Evolutionary conservation across 2,329 filamentous ascomycete species (phyloP), one percentile per base, ranked within the genome.

Genomic region (Fulvia fulva): DNA sequence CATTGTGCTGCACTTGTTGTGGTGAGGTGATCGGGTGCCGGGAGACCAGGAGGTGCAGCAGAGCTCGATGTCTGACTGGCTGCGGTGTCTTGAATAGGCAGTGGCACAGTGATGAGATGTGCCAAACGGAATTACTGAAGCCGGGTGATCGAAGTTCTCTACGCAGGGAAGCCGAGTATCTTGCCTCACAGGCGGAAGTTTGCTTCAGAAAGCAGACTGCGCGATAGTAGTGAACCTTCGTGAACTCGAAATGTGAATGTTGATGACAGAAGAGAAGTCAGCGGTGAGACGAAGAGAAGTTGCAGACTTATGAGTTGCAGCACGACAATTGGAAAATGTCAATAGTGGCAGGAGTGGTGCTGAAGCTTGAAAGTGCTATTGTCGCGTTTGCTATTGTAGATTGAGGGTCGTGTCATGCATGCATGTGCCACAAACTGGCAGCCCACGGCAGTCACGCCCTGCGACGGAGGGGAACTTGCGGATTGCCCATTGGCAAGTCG

Each of bases 1-100:
- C 66, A 68, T 68, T 26, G 45, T 59, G 51, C 21, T 28, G 23
- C 23, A 41, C 19, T 47, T 19, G 12, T 16, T 23, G 44, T 11
- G 11, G 44, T 16, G 50, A 11, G 28, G 3, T 25, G 50, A 41
- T 21, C 1, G 22, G 41, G n/a, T n/a, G n/a, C n/a, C 37, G 8
- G 37, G 37, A 41, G 14, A 19, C 14, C 23, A n/a, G n/a, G n/a
- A n/a, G 22, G 23, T 50, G 46, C 54, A 12, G 28, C n/a, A 26
- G 52, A 22, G 26, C 12, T 41, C 30, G 3, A 22, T 28, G 21
- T 9, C 16, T 26, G 37, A n/a, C 9, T 25, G 28, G 34, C 3
- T 32, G 46, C 45, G 54, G 54, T 56, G 54, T 56, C 54, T 50
- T 25, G 21, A 56, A 44, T 46, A 21, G 54, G 54, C 16, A 54